Percentiles rank a stretch among this genome's conserved stretches.
These are phyloP conservation scores for Trametes cingulata DNA, from an alignment of 768 basidiomycete genomes.

Conservation along the genomic window DNA sequence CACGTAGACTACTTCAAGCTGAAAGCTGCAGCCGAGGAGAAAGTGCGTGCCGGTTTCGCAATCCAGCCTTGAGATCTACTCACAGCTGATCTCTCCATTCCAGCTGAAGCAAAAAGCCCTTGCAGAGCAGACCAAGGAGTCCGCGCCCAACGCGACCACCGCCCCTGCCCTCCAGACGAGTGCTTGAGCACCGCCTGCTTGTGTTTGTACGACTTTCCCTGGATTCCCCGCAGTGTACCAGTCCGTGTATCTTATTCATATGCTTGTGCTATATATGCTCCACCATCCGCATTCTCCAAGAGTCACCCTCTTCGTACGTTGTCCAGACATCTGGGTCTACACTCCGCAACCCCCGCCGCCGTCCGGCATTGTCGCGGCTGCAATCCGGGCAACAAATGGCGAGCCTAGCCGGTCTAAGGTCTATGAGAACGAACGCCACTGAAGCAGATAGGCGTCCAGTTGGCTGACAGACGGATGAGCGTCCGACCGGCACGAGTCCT, in stretches of 20 bases:
- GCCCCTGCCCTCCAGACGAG: conserved; percentile 11
- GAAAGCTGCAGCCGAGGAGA: conserved; percentile 54
- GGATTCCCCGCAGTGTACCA: conserved; percentile 4
- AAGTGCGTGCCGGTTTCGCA: conserved; percentile 17
- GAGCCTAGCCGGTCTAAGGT: too few relatives aligned
- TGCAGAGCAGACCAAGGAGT: conserved; percentile 4
- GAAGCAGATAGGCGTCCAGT: background rate
- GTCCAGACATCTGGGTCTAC: too few relatives aligned
- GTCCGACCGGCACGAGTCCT: background rate
- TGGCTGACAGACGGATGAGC: background rate
- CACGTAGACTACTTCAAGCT: conserved; percentile 89
- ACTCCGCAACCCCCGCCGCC: too few relatives aligned
- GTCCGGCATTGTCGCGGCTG: too few relatives aligned
- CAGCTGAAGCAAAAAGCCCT: conserved; percentile 14
- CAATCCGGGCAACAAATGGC: too few relatives aligned
- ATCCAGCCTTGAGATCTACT: background rate
- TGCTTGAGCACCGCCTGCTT: conserved; percentile 1
- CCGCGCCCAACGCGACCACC: background rate
- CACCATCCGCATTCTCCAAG: background rate
- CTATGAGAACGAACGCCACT: background rate
- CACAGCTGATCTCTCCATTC: background rate
- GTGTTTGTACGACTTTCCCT: background rate
- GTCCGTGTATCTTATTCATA: conserved; percentile 8
- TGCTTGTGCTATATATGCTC: conserved; percentile 1
- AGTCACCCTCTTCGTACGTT: background rate